Conservation (phyloP, 257 asterid genomes). For the Gardenia jasminoides region DNA sequence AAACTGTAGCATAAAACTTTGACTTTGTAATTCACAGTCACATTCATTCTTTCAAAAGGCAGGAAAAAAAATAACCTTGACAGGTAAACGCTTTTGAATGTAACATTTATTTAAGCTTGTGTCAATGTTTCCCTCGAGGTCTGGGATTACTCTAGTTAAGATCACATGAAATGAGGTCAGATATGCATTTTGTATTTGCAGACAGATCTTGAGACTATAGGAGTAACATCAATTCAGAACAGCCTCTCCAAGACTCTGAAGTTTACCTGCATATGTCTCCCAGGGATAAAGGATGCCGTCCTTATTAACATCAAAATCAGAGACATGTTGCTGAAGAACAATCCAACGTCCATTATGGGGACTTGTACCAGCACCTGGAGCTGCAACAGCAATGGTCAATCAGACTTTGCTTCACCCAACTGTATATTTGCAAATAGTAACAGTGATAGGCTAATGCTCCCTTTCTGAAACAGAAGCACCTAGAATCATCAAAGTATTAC, state of each 20-base stretch:
- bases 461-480: too few relatives aligned
- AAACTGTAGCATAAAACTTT: too few relatives aligned
- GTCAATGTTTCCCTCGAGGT: neutral
- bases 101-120: constrained; percentile 18
- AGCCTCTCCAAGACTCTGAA: neutral
- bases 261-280: constrained; percentile 40
- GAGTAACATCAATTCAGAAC: neutral
- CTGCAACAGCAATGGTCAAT: too few relatives aligned
- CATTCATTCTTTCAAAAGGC: too few relatives aligned
- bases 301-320: constrained; percentile 37
- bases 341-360: constrained; percentile 33
- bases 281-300: constrained; percentile 75
- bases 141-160: neutral
- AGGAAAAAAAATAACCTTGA: constrained; percentile 13
- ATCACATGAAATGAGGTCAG: neutral
- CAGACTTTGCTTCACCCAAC: too few relatives aligned
- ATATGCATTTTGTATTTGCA: neutral
- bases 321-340: constrained; percentile 54
- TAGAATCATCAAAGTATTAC: too few relatives aligned
- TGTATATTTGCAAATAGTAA: too few relatives aligned
- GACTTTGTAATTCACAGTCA: too few relatives aligned
- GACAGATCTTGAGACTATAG: neutral
- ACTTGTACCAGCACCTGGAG: too few relatives aligned
- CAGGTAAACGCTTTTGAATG: constrained; percentile 57
- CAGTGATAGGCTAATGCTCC: too few relatives aligned